Evolutionary conservation across 2,329 filamentous ascomycete species (phyloP), one percentile per base, ranked within the genome.

Genomic region (Cladophialophora immunda): DNA sequence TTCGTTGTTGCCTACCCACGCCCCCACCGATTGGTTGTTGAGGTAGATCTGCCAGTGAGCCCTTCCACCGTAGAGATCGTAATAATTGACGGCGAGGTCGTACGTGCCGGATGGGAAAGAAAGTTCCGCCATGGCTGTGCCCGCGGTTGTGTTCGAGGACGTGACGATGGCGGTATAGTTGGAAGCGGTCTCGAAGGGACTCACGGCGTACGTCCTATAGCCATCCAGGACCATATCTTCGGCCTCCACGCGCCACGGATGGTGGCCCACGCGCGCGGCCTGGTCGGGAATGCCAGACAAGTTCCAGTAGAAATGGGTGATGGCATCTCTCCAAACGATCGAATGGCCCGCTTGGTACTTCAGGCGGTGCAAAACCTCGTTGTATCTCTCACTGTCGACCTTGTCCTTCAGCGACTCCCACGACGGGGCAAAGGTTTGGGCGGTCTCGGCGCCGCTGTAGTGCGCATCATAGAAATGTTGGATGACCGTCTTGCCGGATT

Each of bases 321-420:
- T 86, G 0, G 87, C 83, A 73, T 92, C 90, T 13, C 90, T 83
- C 90, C 90, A 92, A 17, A 91, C 86, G 19, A 92, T 81, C 0
- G 88, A 83, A 76, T 92, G 90, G 0, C 89, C 90, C 0, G 90
- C 87, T 76, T 92, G 90, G 75, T 87, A 92, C 1, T 78, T 78
- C 11, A 90, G 83, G 2, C 86, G 83, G 77, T 85, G 87, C 0
- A 86, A 79, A 36, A 86, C 82, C 55, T 90, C 82, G 4, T 86
- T 79, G 74, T 82, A 90, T 27, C 89, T 82, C 76, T 89, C 82
- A 4, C 77, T 68, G 74, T 92, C 90, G 55, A 92, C 81, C 53
- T 83, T 83, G 1, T 81, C 85, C 58, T 82, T 71, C 0, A 91
- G 78, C 0, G 80, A 78, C 61, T 84, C 77, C 89, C 89, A 91